A percentile compares a stretch with the other conserved stretches of the same genome.
Conservation (phyloP, 768 basidiomycete species). For the Clitopilus passeckerianus region DNA sequence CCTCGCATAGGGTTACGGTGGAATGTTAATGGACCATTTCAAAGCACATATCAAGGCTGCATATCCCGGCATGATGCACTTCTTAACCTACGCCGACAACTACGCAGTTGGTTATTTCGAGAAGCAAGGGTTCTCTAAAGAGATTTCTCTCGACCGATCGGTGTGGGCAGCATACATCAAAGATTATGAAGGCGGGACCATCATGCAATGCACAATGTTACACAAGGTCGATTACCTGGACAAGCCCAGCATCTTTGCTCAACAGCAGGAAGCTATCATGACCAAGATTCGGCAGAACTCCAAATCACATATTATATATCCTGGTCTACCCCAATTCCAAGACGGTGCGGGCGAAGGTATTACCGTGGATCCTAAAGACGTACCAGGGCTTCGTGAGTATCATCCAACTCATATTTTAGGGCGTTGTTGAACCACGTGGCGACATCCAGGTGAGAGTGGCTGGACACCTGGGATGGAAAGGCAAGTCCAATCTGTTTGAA, state of each 20-base stretch:
- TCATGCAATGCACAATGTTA: constrained; percentile 99
- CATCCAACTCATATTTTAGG: constrained; percentile 6
- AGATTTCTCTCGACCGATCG: constrained; percentile 86
- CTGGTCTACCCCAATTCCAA: constrained; percentile 75
- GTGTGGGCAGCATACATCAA: constrained; percentile 99
- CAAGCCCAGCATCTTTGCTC: constrained; percentile 66
- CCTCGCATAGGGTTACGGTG: constrained; percentile 83
- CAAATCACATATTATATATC: constrained; percentile 79
- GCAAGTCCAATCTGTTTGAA: constrained; percentile 43
- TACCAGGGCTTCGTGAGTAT: constrained; percentile 81
- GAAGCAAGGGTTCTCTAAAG: constrained; percentile 98
- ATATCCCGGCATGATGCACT: constrained; percentile 88
- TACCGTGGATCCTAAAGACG: constrained; percentile 64
- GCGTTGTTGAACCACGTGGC: constrained; percentile 4
- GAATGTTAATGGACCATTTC: constrained; percentile 97
- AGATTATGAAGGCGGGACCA: constrained; percentile 98
- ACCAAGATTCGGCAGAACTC: constrained; percentile 85
- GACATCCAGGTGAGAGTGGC: constrained; percentile 70
- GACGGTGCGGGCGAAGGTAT: constrained; percentile 47
- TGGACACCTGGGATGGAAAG: constrained; percentile 83
- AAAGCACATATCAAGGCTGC: constrained; percentile 85
- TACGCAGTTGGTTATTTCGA: constrained; percentile 99
- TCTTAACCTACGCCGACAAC: constrained; percentile 98
- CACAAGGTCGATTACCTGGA: constrained; percentile 86
- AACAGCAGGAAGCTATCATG: constrained; percentile 87